phyloP scores from a whole-genome alignment of 306 rosid species.

The Argentina anserina region DNA sequence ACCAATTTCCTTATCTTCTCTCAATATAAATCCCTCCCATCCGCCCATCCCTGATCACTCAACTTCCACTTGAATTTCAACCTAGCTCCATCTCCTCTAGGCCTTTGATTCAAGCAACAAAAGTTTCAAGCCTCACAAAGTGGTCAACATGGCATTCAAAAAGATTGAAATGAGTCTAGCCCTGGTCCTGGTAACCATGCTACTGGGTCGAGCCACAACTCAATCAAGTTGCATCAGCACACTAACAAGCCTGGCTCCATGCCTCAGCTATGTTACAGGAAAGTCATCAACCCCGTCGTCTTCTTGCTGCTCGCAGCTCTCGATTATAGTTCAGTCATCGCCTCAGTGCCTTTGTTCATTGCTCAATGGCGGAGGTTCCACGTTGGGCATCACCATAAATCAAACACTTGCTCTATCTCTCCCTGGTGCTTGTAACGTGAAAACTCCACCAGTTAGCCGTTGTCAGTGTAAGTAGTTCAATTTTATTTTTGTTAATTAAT shows the following conservation, averaged over 20 bases:
- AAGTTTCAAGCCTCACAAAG: not conserved
- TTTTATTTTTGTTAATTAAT: not conserved
- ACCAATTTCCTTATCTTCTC: slow-evolving; percentile 24
- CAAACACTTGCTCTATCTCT: slow-evolving; percentile 61
- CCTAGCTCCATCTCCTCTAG: not conserved
- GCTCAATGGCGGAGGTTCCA: slow-evolving; percentile 48
- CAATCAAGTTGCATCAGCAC: slow-evolving; percentile 54
- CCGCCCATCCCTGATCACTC: not conserved
- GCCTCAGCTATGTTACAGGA: slow-evolving; percentile 61
- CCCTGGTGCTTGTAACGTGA: slow-evolving; percentile 56
- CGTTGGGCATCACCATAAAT: slow-evolving; percentile 53
- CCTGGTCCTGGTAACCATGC: slow-evolving; percentile 28
- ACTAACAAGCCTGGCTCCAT: slow-evolving; percentile 43
- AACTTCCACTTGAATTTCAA: not conserved
- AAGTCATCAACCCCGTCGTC: slow-evolving; percentile 56
- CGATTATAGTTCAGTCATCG: slow-evolving; percentile 54
- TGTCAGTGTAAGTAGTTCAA: slow-evolving; percentile 40
- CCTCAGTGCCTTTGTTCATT: slow-evolving; percentile 68
- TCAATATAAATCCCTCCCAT: slow-evolving; percentile 17
- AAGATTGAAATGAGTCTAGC: slow-evolving; percentile 25
- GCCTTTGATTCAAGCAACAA: not conserved
- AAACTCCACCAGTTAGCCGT: slow-evolving; percentile 57
- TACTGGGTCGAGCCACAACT: slow-evolving; percentile 36
- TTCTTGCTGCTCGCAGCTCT: slow-evolving; percentile 68
- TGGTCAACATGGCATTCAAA: slow-evolving; percentile 28